Conservation (phyloP, 176 grass and related monocot genomes). For the Thinopyrum elongatum region DNA sequence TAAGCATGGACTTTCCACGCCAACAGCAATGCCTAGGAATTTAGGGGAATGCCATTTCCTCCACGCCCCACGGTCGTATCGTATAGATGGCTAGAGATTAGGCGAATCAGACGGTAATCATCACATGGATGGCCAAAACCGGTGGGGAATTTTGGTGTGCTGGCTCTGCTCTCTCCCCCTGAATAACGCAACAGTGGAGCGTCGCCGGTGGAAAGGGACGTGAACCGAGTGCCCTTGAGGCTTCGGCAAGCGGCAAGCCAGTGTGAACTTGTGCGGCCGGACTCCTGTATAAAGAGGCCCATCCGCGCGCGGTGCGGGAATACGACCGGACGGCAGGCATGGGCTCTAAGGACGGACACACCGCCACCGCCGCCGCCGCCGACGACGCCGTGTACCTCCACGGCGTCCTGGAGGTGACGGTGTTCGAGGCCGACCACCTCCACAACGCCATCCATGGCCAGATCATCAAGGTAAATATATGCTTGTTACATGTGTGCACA, state of each 20-base stretch:
- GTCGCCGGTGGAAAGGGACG: constrained; percentile 15
- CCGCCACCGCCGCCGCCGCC: neutral
- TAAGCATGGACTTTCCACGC: neutral
- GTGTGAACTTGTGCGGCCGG: neutral
- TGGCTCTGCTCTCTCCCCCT: neutral
- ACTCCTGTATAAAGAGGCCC: constrained; percentile 25
- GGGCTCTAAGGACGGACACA: neutral
- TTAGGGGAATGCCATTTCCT: neutral
- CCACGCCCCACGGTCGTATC: neutral
- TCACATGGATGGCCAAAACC: neutral
- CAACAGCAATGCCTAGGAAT: constrained; percentile 9
- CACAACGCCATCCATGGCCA: constrained; percentile 49
- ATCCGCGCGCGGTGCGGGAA: neutral
- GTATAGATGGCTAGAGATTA: neutral
- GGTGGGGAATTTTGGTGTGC: neutral
- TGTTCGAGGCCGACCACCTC: constrained; percentile 69
- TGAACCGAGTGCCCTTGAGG: constrained; percentile 9
- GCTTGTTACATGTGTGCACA: neutral
- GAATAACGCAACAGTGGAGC: constrained; percentile 1
- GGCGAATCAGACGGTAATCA: neutral
- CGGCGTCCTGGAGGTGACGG: constrained; percentile 66
- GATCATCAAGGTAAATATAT: constrained; percentile 41
- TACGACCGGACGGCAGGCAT: constrained; percentile 16
- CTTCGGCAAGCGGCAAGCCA: constrained; percentile 14
- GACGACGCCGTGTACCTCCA: constrained; percentile 52